Percentiles rank a stretch among this genome's conserved stretches.
Conservation (phyloP, 2,329 filamentous ascomycete genomes). For the Penicillium polonicum region DNA sequence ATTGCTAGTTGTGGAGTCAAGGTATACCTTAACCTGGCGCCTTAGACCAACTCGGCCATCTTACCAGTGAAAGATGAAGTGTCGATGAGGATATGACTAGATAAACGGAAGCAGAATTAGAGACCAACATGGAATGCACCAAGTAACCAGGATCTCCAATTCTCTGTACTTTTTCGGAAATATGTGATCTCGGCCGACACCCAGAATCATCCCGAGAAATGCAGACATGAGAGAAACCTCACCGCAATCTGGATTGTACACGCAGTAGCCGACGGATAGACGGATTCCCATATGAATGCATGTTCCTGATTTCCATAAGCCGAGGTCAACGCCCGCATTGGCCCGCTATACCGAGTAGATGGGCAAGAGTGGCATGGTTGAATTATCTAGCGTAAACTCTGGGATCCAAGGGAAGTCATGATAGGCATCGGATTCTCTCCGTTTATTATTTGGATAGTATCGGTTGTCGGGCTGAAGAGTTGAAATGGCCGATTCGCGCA, state of each 20-base stretch:
- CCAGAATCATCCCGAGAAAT: background rate
- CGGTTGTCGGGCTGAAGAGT: background rate
- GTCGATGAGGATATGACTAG: background rate
- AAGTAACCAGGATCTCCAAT: no score
- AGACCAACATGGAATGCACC: background rate
- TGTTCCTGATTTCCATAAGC: background rate
- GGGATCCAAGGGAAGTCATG: background rate
- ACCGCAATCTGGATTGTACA: background rate
- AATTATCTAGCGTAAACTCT: background rate
- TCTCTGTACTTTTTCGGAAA: background rate
- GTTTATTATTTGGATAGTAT: background rate
- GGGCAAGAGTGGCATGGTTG: background rate
- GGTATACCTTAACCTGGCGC: slow-evolving; percentile 34
- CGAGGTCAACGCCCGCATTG: background rate
- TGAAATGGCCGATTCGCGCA: slow-evolving; percentile 23
- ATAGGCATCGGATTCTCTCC: background rate
- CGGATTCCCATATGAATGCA: background rate
- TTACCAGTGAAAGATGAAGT: slow-evolving; percentile 20
- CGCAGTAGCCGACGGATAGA: background rate
- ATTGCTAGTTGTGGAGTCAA: slow-evolving; percentile 18
- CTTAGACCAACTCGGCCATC: slow-evolving; percentile 36
- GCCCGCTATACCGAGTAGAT: background rate
- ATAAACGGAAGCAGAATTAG: background rate
- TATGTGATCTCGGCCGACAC: background rate
- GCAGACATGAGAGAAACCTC: background rate